These are phyloP conservation scores for Dendrothele bispora DNA, from an alignment of 768 basidiomycete species.

Conservation along the genomic window DNA sequence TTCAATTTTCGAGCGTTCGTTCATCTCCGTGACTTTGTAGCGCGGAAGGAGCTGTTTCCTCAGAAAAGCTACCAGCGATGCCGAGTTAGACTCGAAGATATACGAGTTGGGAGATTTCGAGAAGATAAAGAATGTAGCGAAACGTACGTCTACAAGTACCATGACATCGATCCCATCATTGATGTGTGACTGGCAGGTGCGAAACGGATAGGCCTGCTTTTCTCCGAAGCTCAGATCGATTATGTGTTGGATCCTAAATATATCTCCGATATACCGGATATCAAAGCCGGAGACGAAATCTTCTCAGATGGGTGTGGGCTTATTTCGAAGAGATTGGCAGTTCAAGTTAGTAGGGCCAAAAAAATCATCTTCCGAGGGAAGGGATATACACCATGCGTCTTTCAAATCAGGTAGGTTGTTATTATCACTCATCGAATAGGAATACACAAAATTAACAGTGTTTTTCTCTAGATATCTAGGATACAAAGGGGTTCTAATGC, in stretches of 20 bases:
- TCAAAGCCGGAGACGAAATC: constrained; percentile 52
- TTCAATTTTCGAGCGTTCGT: not conserved
- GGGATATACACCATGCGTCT: constrained; percentile 61
- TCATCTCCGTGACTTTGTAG: constrained; percentile 27
- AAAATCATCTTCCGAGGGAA: constrained; percentile 52
- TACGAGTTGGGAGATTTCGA: constrained; percentile 59
- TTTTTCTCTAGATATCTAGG: constrained; percentile 51
- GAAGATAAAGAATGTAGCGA: constrained; percentile 62
- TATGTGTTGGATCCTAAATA: constrained; percentile 49
- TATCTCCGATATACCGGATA: constrained; percentile 57
- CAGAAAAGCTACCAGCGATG: constrained; percentile 50
- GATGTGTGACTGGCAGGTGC: constrained; percentile 42
- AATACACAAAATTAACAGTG: not conserved
- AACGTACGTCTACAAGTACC: constrained; percentile 39
- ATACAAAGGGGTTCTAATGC: constrained; percentile 71
- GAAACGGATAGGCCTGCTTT: constrained; percentile 67
- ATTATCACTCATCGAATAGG: not conserved
- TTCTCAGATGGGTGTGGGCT: constrained; percentile 75
- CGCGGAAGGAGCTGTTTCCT: constrained; percentile 65
- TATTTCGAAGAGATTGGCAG: constrained; percentile 51
- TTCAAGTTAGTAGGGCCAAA: constrained; percentile 53
- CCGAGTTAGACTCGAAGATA: constrained; percentile 57
- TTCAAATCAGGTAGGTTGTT: constrained; percentile 55
- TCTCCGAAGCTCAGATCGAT: constrained; percentile 64
- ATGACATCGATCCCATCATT: not conserved